Percentiles rank a stretch among this genome's conserved stretches.
Conservation (phyloP, 768 basidiomycete species). For the Hygrophorus russula region DNA sequence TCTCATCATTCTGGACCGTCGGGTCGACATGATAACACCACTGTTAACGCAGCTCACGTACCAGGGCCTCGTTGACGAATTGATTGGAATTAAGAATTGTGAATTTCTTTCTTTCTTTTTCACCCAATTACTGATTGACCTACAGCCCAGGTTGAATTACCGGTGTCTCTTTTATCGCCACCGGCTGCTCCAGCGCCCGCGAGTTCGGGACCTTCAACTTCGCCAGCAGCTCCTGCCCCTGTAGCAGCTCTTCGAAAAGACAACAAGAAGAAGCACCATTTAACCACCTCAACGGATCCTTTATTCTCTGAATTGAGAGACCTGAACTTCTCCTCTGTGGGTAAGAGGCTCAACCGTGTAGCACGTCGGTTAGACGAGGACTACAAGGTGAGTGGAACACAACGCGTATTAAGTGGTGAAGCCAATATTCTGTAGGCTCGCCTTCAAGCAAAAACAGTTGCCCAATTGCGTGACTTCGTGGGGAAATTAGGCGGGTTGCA, state of each 20-base stretch:
- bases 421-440: constrained; percentile 40
- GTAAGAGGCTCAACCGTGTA: constrained; percentile 65
- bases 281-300: constrained; percentile 69
- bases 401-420: neutral
- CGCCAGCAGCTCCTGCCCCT: constrained; percentile 26
- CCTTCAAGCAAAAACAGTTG: constrained; percentile 81
- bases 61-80: constrained; percentile 90
- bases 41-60: constrained; percentile 94
- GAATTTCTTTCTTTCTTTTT: constrained; percentile 4
- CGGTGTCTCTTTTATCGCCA: constrained; percentile 53
- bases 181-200: constrained; percentile 33
- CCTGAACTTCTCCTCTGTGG: constrained; percentile 85
- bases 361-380: constrained; percentile 85
- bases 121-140: constrained; percentile 5
- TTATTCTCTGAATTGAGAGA: constrained; percentile 80
- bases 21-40: constrained; percentile 91
- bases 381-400: constrained; percentile 52
- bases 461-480: constrained; percentile 90
- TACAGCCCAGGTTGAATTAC: constrained; percentile 72
- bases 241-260: constrained; percentile 53
- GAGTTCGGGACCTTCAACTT: constrained; percentile 27
- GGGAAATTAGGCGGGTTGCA: constrained; percentile 90
- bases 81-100: constrained; percentile 87
- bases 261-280: constrained; percentile 81
- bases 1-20: constrained; percentile 81